These are phyloP conservation scores for Populus tremula DNA, from an alignment of 345 rosid species.

Conservation along the genomic window DNA sequence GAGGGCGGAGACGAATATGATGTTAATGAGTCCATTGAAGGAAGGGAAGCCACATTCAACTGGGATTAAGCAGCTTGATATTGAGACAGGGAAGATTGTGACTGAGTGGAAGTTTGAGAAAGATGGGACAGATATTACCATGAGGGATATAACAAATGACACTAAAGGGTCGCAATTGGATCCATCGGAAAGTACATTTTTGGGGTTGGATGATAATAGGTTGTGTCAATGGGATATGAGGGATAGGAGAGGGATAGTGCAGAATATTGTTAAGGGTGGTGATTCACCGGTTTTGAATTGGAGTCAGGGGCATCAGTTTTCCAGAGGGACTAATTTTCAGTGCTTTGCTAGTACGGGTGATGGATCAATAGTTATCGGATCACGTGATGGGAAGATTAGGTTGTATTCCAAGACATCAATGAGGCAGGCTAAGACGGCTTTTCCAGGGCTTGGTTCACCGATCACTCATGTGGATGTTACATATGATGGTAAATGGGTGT, in stretches of 20 bases:
- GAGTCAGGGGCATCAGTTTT: conserved; percentile 92
- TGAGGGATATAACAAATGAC: conserved; percentile 88
- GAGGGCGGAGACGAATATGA: conserved; percentile 95
- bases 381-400: conserved; percentile 91
- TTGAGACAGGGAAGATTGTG: conserved; percentile 84
- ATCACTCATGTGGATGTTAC: conserved; percentile 89
- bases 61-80: conserved; percentile 80
- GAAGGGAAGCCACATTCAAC: conserved; percentile 65
- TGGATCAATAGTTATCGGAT: conserved; percentile 89
- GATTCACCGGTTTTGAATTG: conserved; percentile 75
- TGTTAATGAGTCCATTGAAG: conserved; percentile 86
- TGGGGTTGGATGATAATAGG: conserved; percentile 91
- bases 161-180: conserved; percentile 84
- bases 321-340: conserved; percentile 91
- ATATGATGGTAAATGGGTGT: conserved; percentile 88
- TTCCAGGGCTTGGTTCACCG: conserved; percentile 94
- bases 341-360: conserved; percentile 93
- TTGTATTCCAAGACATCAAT: conserved; percentile 75
- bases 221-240: conserved; percentile 99
- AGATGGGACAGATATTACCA: conserved; percentile 77
- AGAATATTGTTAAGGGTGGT: conserved; percentile 47
- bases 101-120: conserved; percentile 86
- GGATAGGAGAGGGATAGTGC: conserved; percentile 77
- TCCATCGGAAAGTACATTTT: conserved; percentile 86
- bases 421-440: conserved; percentile 94